These are phyloP conservation scores for Colletotrichum endophyticum DNA, from an alignment of 2,329 filamentous ascomycete species.

Conservation along the genomic window DNA sequence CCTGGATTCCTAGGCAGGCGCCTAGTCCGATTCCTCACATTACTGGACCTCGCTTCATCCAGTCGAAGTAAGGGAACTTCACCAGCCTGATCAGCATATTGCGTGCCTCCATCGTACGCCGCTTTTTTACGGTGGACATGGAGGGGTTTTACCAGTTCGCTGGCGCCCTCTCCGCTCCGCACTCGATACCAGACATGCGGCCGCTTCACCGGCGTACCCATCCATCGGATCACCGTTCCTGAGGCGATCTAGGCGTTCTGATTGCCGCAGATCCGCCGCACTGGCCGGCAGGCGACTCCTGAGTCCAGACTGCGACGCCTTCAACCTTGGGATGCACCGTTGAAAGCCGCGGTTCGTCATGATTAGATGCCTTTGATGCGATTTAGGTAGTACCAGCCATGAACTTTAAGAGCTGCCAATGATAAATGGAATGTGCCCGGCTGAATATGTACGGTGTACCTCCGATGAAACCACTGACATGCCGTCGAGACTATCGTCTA, in stretches of 20 bases:
- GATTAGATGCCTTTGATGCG: neutral
- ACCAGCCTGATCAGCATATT: neutral
- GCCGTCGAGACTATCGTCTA: neutral
- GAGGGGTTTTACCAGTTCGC: neutral
- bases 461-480: neutral
- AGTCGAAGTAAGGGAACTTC: neutral
- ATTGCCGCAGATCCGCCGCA: neutral
- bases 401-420: neutral
- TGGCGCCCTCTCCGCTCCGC: neutral
- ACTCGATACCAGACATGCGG: neutral
- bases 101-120: neutral
- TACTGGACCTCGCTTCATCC: neutral
- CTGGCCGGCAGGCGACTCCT: neutral
- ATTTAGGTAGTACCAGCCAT: neutral
- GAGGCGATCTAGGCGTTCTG: neutral
- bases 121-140: neutral
- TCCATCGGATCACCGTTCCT: neutral
- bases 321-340: neutral
- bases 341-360: neutral
- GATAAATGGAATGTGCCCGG: neutral
- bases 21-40: neutral
- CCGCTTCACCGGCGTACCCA: neutral
- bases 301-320: neutral
- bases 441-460: neutral
- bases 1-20: too few relatives aligned